phyloP scores from a whole-genome alignment of 148 eudicot genomes.

The Agrostemma githago region DNA sequence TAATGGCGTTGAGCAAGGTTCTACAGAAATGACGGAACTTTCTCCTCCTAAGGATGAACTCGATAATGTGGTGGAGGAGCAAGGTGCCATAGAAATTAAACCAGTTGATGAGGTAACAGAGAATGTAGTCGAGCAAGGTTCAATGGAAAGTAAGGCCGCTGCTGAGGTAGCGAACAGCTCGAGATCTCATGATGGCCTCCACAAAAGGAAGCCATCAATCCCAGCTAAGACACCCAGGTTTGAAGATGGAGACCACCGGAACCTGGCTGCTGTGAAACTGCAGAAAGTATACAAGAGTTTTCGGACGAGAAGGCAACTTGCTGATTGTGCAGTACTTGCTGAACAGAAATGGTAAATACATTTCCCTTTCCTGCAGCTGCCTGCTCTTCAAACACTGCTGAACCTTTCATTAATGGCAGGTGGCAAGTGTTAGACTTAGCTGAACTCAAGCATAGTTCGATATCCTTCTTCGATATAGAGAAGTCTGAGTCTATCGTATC shows the following conservation, averaged over 20 bases:
- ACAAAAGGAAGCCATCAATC: background rate
- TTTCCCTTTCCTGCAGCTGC: background rate
- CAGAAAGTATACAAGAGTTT: constrained; percentile 64
- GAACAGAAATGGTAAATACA: constrained; percentile 45
- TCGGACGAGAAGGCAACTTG: constrained; percentile 50
- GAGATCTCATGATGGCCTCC: background rate
- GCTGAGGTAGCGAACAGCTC: background rate
- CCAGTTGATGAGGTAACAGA: background rate
- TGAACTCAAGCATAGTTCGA: constrained; percentile 51
- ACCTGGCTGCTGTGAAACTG: constrained; percentile 40
- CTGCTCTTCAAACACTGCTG: no score
- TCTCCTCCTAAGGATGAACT: no score
- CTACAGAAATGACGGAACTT: no score
- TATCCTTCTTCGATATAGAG: constrained; percentile 55
- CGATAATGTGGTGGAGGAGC: no score
- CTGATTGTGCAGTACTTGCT: constrained; percentile 61
- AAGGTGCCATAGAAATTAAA: no score
- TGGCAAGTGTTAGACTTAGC: constrained; percentile 70
- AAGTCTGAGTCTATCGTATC: constrained; percentile 46
- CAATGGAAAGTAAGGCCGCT: background rate
- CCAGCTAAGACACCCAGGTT: background rate
- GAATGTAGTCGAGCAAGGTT: background rate
- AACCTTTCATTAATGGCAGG: constrained; percentile 25
- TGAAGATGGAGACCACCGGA: constrained; percentile 9
- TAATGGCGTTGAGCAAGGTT: no score